Base-by-base conservation (phyloP, 2,329 filamentous ascomycete species). In the Peltaster fructicola region DNA sequence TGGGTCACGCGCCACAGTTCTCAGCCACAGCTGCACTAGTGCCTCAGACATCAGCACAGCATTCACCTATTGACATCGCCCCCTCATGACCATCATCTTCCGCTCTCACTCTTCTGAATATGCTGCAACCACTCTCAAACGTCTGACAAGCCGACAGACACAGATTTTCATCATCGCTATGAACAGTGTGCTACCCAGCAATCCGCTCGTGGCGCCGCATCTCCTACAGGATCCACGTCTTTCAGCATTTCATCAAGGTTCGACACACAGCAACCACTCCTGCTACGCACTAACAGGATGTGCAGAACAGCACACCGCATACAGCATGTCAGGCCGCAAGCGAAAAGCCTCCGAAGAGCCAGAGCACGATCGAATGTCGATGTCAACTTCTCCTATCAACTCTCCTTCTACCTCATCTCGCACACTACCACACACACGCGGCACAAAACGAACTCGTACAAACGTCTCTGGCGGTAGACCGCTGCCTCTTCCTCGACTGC, bases 301-400 rank as follows among this genome's bases (percentile, higher is more conserved):
- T 43, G 38, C 16, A 48, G 40, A 45, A 37, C 46, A 52, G 41
- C 43, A 38, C 37, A 55, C 36, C 32, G 39, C 41, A 42, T 55
- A 35, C 26, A 45, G 37, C 40, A 60, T 61, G 57, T 50, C 53
- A 20, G 45, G 52, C 43, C 61, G 68, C 38, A 95, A 95, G 63
- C 74, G 88, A 54, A 95, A 95, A 63, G 82, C 80, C 44, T 79
- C 85, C 29, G 68, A 72, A 39, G 69, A 73, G 42, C 53, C 39
- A 14, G 67, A 69, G 39, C 50, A 65, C 35, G 73, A 75, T 46
- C 80, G 82, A 45, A 72, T 74, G 47, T 80, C 82, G 45, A 93
- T 95, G 80, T 81, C 76, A 31, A 73, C 85, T 42, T 93, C 85
- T 17, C 84, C 85, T 5, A 67, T 69, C 31, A 73, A 67, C 52